These are phyloP conservation scores for Albugo candida DNA, from an alignment of 352 stramenopile species.

Conservation along the genomic window DNA sequence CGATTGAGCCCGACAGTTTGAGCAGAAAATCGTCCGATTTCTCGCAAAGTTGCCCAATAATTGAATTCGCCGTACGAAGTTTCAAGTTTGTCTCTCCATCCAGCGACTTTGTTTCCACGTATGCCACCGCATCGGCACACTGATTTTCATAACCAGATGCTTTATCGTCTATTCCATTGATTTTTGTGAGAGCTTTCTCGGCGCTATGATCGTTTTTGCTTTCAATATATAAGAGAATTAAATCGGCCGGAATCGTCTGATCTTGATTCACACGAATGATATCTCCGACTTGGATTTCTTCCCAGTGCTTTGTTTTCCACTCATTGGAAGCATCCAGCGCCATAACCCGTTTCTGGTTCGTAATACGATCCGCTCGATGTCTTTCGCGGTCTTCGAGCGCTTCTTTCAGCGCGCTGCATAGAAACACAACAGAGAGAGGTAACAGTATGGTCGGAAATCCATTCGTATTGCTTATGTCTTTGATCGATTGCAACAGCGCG, in stretches of 20 bases:
- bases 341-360: slow-evolving; percentile 43
- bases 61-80: slow-evolving; percentile 46
- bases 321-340: slow-evolving; percentile 19
- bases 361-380: slow-evolving; percentile 43
- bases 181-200: slow-evolving; percentile 4
- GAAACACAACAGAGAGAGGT: slow-evolving; percentile 52
- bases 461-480: slow-evolving; percentile 68
- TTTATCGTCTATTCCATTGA: slow-evolving; percentile 4
- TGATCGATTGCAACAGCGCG: slow-evolving; percentile 60
- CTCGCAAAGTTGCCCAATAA: slow-evolving; percentile 15
- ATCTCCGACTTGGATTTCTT: slow-evolving; percentile 55
- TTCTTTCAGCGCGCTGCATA: slow-evolving; percentile 67
- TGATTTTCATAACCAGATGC: slow-evolving; percentile 1
- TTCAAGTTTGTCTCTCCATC: slow-evolving; percentile 76
- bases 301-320: slow-evolving; percentile 36
- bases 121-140: slow-evolving; percentile 24
- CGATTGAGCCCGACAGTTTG: slow-evolving; percentile 28
- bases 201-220: slow-evolving; percentile 23
- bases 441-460: slow-evolving; percentile 64
- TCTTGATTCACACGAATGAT: slow-evolving; percentile 55
- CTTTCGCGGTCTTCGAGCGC: slow-evolving; percentile 64
- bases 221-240: slow-evolving; percentile 43
- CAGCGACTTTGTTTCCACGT: slow-evolving; percentile 72
- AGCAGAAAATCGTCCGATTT: slow-evolving; percentile 9
- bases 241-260: slow-evolving; percentile 42